Percentiles rank a stretch among this genome's conserved stretches.
Evolutionary conservation across 1,284 basidiomycete species (phyloP).

Genomic region (Ganoderma sp.): DNA sequence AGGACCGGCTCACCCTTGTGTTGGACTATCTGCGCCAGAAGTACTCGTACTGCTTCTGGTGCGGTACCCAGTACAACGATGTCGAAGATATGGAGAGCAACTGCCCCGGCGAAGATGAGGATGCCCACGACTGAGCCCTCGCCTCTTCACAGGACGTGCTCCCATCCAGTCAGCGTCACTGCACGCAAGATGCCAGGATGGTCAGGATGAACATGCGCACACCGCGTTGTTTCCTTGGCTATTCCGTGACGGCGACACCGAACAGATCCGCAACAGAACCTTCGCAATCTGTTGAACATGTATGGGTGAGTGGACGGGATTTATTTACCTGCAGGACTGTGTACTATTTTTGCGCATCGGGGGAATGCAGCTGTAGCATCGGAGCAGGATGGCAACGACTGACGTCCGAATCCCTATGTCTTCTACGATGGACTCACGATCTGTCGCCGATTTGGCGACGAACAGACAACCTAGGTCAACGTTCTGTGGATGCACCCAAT

Average conservation of each 20-base stretch:
- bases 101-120: constrained; percentile 81
- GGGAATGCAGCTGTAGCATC: background rate
- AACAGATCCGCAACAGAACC: background rate
- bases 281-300: constrained; percentile 1
- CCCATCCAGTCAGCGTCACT: background rate
- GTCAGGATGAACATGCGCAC: background rate
- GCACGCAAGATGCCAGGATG: background rate
- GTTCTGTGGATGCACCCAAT: background rate
- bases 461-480: background rate
- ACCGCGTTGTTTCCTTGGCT: background rate
- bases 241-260: background rate
- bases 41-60: constrained; percentile 87
- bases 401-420: background rate
- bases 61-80: constrained; percentile 75
- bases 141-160: constrained; percentile 7
- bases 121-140: constrained; percentile 70
- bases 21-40: constrained; percentile 74
- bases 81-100: constrained; percentile 63
- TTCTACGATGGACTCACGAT: background rate
- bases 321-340: background rate
- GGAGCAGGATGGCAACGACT: background rate
- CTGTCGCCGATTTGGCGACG: background rate
- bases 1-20: constrained; percentile 69
- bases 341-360: background rate
- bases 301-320: background rate